These are phyloP conservation scores for Colletotrichum horii DNA, from an alignment of 2,329 filamentous ascomycete genomes.

Conservation along the genomic window DNA sequence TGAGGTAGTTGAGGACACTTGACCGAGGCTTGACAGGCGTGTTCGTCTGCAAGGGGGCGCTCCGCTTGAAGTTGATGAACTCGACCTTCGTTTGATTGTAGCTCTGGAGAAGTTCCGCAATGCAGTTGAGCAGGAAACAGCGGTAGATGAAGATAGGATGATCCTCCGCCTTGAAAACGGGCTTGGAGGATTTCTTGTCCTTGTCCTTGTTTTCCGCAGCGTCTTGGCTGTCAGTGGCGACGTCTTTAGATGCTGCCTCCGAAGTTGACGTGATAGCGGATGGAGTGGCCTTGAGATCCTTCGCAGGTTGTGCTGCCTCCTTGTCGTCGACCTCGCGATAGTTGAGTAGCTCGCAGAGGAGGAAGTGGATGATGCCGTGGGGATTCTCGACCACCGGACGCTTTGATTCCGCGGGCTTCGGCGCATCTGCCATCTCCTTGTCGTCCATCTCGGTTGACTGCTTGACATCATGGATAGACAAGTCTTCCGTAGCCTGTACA, in stretches of 20 bases:
- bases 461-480: slow-evolving; percentile 60
- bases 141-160: slow-evolving; percentile 97
- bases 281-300: slow-evolving; percentile 44
- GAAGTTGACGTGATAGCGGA: slow-evolving; percentile 25
- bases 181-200: slow-evolving; percentile 71
- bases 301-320: slow-evolving; percentile 54
- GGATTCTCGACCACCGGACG: slow-evolving; percentile 88
- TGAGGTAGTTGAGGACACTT: slow-evolving; percentile 90
- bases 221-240: slow-evolving; percentile 12
- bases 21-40: slow-evolving; percentile 95
- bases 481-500: slow-evolving; percentile 50
- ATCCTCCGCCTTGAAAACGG: slow-evolving; percentile 85
- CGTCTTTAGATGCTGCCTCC: slow-evolving; percentile 16
- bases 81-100: slow-evolving; percentile 97
- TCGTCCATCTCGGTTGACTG: slow-evolving; percentile 64
- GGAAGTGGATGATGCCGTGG: slow-evolving; percentile 93
- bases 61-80: slow-evolving; percentile 98
- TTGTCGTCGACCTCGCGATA: slow-evolving; percentile 94
- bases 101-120: slow-evolving; percentile 87
- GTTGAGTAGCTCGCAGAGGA: slow-evolving; percentile 88
- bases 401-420: slow-evolving; percentile 75
- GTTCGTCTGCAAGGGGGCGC: slow-evolving; percentile 79
- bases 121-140: slow-evolving; percentile 90
- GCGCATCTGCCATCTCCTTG: slow-evolving; percentile 66
- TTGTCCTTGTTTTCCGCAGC: slow-evolving; percentile 37